Conservation (phyloP, 2,329 filamentous ascomycete genomes). For the Fonsecaea multimorphosa region DNA sequence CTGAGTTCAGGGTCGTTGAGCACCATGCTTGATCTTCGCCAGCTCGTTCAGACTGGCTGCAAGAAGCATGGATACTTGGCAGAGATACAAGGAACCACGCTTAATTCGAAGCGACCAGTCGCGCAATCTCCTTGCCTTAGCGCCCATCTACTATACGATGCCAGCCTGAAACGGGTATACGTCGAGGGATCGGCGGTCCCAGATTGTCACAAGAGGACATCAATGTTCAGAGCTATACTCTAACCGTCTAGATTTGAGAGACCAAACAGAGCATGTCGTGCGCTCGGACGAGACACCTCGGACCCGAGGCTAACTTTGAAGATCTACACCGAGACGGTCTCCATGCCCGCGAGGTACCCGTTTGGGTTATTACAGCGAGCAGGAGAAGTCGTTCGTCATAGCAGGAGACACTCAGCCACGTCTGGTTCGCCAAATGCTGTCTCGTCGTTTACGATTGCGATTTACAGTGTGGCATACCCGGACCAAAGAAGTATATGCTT, state of each 20-base stretch:
- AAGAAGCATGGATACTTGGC: neutral
- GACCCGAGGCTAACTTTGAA: neutral
- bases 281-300: neutral
- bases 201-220: slow-evolving; percentile 4
- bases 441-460: neutral
- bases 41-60: slow-evolving; percentile 23
- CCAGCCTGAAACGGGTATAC: neutral
- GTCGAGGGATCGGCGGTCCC: neutral
- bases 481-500: neutral
- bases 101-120: neutral
- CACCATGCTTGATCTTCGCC: neutral
- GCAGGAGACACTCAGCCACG: neutral
- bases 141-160: neutral
- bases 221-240: slow-evolving; percentile 1
- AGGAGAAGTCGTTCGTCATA: neutral
- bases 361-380: neutral
- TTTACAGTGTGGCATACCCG: neutral
- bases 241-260: neutral
- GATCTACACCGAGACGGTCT: neutral
- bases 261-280: neutral
- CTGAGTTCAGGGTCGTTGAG: neutral
- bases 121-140: slow-evolving; percentile 2
- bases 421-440: neutral
- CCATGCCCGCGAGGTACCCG: neutral
- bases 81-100: neutral